Conservation (phyloP, 495 filamentous ascomycete species). For the Neurospora hispaniola region DNA sequence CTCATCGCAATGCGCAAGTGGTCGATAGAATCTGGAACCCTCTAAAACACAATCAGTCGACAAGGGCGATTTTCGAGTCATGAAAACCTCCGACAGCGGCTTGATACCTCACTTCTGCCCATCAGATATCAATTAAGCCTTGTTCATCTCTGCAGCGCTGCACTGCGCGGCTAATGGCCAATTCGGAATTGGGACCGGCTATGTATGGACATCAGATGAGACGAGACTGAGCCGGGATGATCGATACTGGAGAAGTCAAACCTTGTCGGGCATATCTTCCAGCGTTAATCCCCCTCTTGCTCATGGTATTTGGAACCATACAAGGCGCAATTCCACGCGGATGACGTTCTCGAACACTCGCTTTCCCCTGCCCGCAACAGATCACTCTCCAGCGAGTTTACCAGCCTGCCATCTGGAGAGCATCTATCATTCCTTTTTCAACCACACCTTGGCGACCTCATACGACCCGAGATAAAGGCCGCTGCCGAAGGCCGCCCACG, state of each 20-base stretch:
- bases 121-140: neutral
- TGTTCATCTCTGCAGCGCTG: neutral
- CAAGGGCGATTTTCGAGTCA: neutral
- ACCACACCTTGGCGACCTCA: conserved; percentile 64
- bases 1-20: neutral
- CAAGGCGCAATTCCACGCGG: neutral
- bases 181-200: neutral
- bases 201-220: neutral
- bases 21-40: neutral
- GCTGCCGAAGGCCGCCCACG: conserved; percentile 71
- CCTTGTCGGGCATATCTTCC: neutral
- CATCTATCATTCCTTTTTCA: conserved; percentile 25
- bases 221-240: neutral
- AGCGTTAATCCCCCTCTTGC: neutral
- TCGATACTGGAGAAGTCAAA: neutral
- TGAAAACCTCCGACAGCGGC: neutral
- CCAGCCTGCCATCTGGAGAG: neutral
- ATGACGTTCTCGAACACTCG: neutral
- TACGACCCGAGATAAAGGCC: conserved; percentile 82
- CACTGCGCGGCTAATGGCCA: neutral
- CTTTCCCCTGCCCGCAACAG: neutral
- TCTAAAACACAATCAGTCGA: neutral
- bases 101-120: neutral
- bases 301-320: neutral
- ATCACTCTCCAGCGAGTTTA: neutral